Base-by-base conservation (phyloP, 2,329 filamentous ascomycete species). In the Pseudogymnoascus sp. region DNA sequence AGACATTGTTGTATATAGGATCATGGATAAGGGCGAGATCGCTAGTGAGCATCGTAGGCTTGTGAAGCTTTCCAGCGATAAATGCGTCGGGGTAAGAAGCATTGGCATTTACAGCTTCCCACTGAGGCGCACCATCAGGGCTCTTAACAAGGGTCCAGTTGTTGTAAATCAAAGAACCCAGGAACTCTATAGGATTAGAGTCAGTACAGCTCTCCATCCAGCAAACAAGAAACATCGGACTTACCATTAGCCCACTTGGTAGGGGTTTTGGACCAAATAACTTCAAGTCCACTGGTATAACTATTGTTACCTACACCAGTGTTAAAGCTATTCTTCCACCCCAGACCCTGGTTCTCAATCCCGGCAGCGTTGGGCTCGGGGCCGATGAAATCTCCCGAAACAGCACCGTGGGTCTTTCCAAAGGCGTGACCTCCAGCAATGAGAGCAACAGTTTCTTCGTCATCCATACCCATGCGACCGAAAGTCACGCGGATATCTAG, bases 401-500 rank as follows among this genome's bases (percentile, higher is more conserved):
- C 82, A 60, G 83, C 83, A 67, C 83, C 83, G 74, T 86, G 83
- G 0, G 82, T 84, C 78, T 85, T 86, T 65, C 83, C 83, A 70
- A 86, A 85, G 25, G 80, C 77, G 76, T 86, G 83, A 44, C 83
- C 83, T 71, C 83, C 83, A 60, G 81, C 80, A 68, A 86, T 85
- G 61, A 86, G 74, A 16, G 83, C 83, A 64, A 84, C 82, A 0
- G 83, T 86, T 76, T 86, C 83, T 70, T 83, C 80, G 72, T 85
- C 82, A 70, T 84, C 81, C 83, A 86, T 86, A 64, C 81, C 83
- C 83, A 86, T 86, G 67, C 83, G 82, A 67, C 77, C 77, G 66
- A 86, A 86, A 42, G 83, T 84, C 61, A 77, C 78, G 67, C 82
- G 81, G 71, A 85, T 86, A 71, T 86, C 83, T 63, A 79, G 75